Conservation (phyloP, 495 filamentous ascomycete species). For the Parmelia sp. region DNA sequence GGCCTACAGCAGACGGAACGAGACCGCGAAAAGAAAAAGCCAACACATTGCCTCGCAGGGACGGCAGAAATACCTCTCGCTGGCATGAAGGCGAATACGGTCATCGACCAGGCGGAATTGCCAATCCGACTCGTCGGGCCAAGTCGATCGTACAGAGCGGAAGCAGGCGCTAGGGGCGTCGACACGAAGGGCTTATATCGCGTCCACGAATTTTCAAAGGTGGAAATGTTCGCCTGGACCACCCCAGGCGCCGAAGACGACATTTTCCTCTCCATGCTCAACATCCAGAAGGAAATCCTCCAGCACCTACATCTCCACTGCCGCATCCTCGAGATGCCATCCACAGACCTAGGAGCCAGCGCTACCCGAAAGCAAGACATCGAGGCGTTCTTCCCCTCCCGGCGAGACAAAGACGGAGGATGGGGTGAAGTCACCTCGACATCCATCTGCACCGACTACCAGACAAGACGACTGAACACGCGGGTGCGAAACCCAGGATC, state of each 20-base stretch:
- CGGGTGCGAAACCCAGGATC: slow-evolving; percentile 40
- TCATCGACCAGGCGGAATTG: slow-evolving; percentile 54
- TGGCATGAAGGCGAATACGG: slow-evolving; percentile 73
- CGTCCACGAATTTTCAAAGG: slow-evolving; percentile 99
- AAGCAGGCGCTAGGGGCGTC: slow-evolving; percentile 81
- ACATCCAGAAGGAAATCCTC: slow-evolving; percentile 79
- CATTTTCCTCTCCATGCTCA: slow-evolving; percentile 75
- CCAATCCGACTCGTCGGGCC: slow-evolving; percentile 75
- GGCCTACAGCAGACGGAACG: slow-evolving; percentile 54
- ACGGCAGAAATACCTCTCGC: slow-evolving; percentile 95
- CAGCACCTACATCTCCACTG: slow-evolving; percentile 70
- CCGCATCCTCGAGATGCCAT: slow-evolving; percentile 88
- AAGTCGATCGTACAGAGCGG: slow-evolving; percentile 86
- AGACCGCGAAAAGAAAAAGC: slow-evolving; percentile 54
- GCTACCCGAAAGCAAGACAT: slow-evolving; percentile 85
- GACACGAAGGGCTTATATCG: slow-evolving; percentile 94
- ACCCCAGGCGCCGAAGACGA: slow-evolving; percentile 40
- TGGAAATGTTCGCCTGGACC: slow-evolving; percentile 93
- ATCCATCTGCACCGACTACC: slow-evolving; percentile 92
- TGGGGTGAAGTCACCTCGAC: slow-evolving; percentile 93
- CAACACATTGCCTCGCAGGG: slow-evolving; percentile 66
- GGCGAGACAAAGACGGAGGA: slow-evolving; percentile 62
- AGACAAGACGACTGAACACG: slow-evolving; percentile 74
- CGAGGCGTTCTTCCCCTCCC: slow-evolving; percentile 86
- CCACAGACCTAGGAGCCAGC: slow-evolving; percentile 77